Base-by-base conservation (phyloP, 2,329 filamentous ascomycete species). In the Beauveria australis region DNA sequence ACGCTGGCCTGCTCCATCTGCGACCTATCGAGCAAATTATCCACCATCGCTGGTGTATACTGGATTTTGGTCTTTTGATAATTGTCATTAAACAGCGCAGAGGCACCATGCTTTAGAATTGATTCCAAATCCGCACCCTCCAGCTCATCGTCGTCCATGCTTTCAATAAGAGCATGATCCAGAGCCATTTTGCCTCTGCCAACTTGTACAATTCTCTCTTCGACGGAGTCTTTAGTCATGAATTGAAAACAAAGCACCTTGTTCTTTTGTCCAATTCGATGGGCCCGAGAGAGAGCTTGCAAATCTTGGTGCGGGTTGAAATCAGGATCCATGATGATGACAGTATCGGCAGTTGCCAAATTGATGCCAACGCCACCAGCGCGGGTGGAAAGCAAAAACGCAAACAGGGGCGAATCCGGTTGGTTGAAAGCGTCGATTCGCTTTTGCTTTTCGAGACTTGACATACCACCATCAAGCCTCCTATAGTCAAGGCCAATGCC, bases 291-390 rank as follows among this genome's bases (percentile, higher is more conserved):
- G 33, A 99, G 81, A 0, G 94, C 94, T 72, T 99, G 94, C 46
- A 99, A 89, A 69, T 99, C 95, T 73, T 99, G 94, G 70, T 99
- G 94, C 0, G 94, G 94, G 64, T 99, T 99, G 78, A 96, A 97
- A 70, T 99, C 94, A 0, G 91, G 91, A 67, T 99, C 92, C 66
- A 97, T 85, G 65, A 99, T 97, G 65, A 99, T 97, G 63, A 99
- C 95, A 0, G 94, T 99, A 70, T 99, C 94, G 3, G 94, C 94
- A 8, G 92, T 96, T 0, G 94, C 94, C 60, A 99, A 81, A 70
- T 99, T 99, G 78, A 99, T 99, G 18, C 94, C 95, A 0, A 99
- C 93, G 68, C 95, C 94, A 59, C 94, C 94, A 19, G 95, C 92
- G 64, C 94, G 87, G 3, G 95, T 99, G 0, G 93, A 97, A 0